Conservation (phyloP, 2,329 filamentous ascomycete species). For the Plenodomus lindquistii region DNA sequence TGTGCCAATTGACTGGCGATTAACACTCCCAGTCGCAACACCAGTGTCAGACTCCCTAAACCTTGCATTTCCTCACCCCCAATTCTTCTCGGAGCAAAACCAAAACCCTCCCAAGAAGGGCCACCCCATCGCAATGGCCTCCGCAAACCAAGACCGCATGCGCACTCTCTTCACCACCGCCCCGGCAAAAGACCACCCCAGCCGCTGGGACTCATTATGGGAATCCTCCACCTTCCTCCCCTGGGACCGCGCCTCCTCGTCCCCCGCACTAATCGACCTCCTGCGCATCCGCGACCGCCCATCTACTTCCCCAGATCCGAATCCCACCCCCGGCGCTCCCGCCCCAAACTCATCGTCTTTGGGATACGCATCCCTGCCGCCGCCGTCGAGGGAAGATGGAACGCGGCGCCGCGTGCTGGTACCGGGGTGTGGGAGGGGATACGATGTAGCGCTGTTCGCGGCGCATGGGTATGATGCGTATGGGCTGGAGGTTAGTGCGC, state of each 20-base stretch:
- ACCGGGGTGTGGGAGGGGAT: slow-evolving; percentile 79
- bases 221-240: slow-evolving; percentile 55
- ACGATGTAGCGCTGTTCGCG: slow-evolving; percentile 77
- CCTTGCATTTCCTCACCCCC: neutral
- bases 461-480: slow-evolving; percentile 76
- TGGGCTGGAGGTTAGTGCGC: slow-evolving; percentile 69
- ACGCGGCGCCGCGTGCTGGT: slow-evolving; percentile 66
- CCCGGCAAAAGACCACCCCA: slow-evolving; percentile 20
- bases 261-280: slow-evolving; percentile 61
- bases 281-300: slow-evolving; percentile 36
- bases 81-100: neutral
- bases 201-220: slow-evolving; percentile 19
- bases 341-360: slow-evolving; percentile 4
- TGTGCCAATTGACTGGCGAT: too few relatives aligned
- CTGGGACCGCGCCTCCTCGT: slow-evolving; percentile 64
- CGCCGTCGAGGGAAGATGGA: slow-evolving; percentile 20
- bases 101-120: neutral
- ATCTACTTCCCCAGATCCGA: slow-evolving; percentile 10
- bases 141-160: slow-evolving; percentile 43
- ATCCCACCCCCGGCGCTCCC: slow-evolving; percentile 26
- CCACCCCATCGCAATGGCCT: slow-evolving; percentile 15
- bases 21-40: too few relatives aligned
- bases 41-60: neutral
- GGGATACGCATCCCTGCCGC: slow-evolving; percentile 10
- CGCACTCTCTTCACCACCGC: slow-evolving; percentile 50